A percentile compares a stretch with the other conserved stretches of the same genome.
These are phyloP conservation scores for Aspergillus homomorphus DNA, from an alignment of 495 filamentous ascomycete species.

Conservation along the genomic window DNA sequence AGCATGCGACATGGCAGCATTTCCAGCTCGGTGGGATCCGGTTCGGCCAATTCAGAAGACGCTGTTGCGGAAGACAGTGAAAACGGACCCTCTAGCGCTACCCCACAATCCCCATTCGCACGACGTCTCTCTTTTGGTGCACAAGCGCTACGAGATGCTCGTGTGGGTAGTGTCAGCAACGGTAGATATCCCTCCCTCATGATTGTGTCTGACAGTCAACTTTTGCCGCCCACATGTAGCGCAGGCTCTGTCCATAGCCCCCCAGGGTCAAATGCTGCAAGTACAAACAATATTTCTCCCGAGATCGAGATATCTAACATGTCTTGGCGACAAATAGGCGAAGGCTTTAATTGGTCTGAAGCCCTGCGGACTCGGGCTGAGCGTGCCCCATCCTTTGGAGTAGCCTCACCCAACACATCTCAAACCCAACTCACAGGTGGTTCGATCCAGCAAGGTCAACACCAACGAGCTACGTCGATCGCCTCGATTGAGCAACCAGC, in stretches of 20 bases:
- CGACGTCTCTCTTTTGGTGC: constrained; percentile 91
- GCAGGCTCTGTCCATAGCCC: constrained; percentile 17
- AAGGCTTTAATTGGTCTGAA: constrained; percentile 93
- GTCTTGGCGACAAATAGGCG: constrained; percentile 63
- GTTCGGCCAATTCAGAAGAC: constrained; percentile 78
- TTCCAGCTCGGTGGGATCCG: constrained; percentile 66
- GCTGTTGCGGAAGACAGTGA: constrained; percentile 80
- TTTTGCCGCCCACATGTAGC: constrained; percentile 23
- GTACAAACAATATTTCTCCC: constrained; percentile 35
- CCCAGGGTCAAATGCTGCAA: constrained; percentile 37
- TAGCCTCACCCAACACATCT: constrained; percentile 38
- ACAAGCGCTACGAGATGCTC: constrained; percentile 72
- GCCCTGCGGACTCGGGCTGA: constrained; percentile 86
- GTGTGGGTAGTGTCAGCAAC: constrained; percentile 46
- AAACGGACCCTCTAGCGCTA: constrained; percentile 43
- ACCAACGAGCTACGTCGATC: constrained; percentile 59
- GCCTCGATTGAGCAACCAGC: constrained; percentile 65
- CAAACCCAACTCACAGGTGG: constrained; percentile 24
- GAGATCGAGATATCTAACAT: constrained; percentile 47
- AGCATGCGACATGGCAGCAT: constrained; percentile 68
- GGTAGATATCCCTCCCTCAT: constrained; percentile 43
- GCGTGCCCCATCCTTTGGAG: constrained; percentile 64
- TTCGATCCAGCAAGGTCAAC: constrained; percentile 30
- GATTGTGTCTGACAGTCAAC: constrained; percentile 25
- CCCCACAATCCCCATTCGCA: constrained; percentile 70